These are phyloP conservation scores for Pogostemon cablin DNA, from an alignment of 257 asterid species.

Conservation along the genomic window DNA sequence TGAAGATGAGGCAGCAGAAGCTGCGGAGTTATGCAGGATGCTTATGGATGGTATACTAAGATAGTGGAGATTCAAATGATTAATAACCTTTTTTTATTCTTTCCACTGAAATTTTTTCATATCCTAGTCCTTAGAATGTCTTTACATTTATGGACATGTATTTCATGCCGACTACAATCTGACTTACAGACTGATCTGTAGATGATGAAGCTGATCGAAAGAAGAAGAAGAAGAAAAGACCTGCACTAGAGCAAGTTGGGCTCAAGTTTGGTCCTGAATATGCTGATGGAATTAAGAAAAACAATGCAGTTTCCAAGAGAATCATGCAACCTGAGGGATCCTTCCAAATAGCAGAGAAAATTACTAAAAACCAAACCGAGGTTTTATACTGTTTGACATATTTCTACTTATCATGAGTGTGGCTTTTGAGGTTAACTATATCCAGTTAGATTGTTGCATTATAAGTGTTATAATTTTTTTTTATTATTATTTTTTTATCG, in stretches of 20 bases:
- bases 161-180: slow-evolving; percentile 26
- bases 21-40: slow-evolving; percentile 93
- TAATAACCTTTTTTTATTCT: not conserved
- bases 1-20: slow-evolving; percentile 98
- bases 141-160: slow-evolving; percentile 7
- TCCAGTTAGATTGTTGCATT: not conserved
- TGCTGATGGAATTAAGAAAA: slow-evolving; percentile 61
- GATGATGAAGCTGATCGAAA: slow-evolving; percentile 87
- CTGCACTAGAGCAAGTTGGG: slow-evolving; percentile 56
- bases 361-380: slow-evolving; percentile 61
- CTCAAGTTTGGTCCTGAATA: slow-evolving; percentile 52
- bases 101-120: not conserved
- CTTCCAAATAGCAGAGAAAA: slow-evolving; percentile 46
- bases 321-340: slow-evolving; percentile 51
- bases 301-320: slow-evolving; percentile 50
- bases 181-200: slow-evolving; percentile 40
- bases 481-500: not conserved
- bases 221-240: slow-evolving; percentile 80
- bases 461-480: too few species aligned
- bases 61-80: slow-evolving; percentile 25
- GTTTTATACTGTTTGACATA: slow-evolving; percentile 32
- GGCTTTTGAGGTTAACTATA: slow-evolving; percentile 6
- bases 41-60: slow-evolving; percentile 87
- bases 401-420: slow-evolving; percentile 11
- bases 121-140: not conserved